Conservation (phyloP, 805 yeast genomes). For the Ogataea methanolica region DNA sequence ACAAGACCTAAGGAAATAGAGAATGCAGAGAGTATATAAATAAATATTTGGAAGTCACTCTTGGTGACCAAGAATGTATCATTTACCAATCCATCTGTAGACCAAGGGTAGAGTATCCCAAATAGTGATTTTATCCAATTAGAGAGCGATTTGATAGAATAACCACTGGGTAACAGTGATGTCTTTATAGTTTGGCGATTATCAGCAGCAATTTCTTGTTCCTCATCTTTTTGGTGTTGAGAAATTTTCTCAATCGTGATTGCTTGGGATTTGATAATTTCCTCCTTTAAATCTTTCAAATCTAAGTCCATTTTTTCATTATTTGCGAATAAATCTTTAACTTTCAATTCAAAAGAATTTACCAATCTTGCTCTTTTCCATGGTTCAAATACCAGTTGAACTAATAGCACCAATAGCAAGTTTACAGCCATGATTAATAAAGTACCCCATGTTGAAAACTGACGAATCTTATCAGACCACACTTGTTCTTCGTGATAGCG, state of each 20-base stretch:
- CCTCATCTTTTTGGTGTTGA: background rate
- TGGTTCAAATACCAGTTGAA: slow-evolving; percentile 88
- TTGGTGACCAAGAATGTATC: background rate
- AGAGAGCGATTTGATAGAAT: no score
- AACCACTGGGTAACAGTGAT: no score
- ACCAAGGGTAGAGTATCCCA: no score
- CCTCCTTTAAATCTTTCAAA: slow-evolving; percentile 13
- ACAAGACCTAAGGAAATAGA: background rate
- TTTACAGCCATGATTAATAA: slow-evolving; percentile 85
- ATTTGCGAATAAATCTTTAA: slow-evolving; percentile 47
- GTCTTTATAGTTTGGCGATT: no score
- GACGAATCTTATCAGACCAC: slow-evolving; percentile 95
- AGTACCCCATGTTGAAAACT: slow-evolving; percentile 97
- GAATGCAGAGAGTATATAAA: background rate
- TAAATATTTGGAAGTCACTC: background rate
- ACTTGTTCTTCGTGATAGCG: slow-evolving; percentile 96
- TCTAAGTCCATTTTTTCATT: slow-evolving; percentile 16
- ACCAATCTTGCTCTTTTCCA: slow-evolving; percentile 85
- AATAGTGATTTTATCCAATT: background rate
- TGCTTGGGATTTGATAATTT: slow-evolving; percentile 9
- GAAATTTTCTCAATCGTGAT: background rate
- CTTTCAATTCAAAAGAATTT: slow-evolving; percentile 77
- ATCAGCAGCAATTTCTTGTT: no score
- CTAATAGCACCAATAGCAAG: slow-evolving; percentile 67
- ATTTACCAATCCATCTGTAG: no score